Base-by-base conservation (phyloP, 331 rosid genomes). In the Quercus phellos region DNA sequence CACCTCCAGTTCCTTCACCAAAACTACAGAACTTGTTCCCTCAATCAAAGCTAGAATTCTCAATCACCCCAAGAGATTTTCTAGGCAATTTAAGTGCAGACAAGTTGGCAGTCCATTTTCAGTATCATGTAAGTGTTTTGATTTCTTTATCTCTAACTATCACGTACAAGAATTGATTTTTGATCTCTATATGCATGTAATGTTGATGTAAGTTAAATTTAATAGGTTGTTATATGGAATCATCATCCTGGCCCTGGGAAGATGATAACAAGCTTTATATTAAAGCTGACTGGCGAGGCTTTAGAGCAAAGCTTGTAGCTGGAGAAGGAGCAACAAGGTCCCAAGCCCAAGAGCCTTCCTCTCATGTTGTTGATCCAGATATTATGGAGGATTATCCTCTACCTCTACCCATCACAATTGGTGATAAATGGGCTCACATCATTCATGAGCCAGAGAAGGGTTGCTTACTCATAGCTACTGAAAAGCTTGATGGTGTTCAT, bases 401-500 rank as follows among this genome's bases (percentile, higher is more conserved):
- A 70, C 60, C 90, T 1, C 83, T 79, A 70, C 60, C 90, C 42
- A 38, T 83, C 67, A 51, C 66, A 8, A 46, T 88, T 0, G 85
- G 87, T 4, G 85, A 86, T 32, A 88, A 79, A 54, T 88, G 90
- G 85, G 92, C 87, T 12, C 88, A 88, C 70, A 26, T 51, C 0
- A 81, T 88, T 27, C 90, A 84, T 7, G 84, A 82, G 77, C 88
- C 92, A 2, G 90, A 88, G 76, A 88, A 51, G 68, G 92, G 92
- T 2, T 88, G 92, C 76, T 77, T 86, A n/a, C 82, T 88, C n/a
- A 75, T 88, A 1, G 90, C 92, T 4, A 88, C 90, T 0, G 91
- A 90, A 30, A 90, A 87, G 90, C 96, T 91, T 0, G 94, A 90
- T n/a, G 96, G 98, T 70, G 96, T 93, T 55, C 98, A 93, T 76